phyloP scores from a whole-genome alignment of 2,329 filamentous ascomycete genomes.

The Alternaria consortialis region DNA sequence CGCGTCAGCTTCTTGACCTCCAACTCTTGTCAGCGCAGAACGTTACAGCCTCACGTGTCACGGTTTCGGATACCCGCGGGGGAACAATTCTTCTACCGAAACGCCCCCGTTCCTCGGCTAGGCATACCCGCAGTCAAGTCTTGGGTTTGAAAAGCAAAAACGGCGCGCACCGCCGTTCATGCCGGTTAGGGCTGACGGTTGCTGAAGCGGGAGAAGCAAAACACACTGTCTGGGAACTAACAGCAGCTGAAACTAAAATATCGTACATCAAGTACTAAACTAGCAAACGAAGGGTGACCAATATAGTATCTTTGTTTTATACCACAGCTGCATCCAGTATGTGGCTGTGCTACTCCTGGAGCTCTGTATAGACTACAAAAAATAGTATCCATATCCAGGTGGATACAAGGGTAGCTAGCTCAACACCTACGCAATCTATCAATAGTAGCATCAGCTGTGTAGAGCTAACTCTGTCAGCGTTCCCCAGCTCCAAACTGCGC shows the following conservation, averaged over 20 bases:
- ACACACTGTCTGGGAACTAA: background rate
- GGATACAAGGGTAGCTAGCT: background rate
- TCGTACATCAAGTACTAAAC: background rate
- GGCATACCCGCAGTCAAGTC: background rate
- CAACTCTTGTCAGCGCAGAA: slow-evolving; percentile 6
- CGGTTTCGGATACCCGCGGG: slow-evolving; percentile 11
- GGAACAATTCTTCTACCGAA: slow-evolving; percentile 1
- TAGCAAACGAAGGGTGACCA: background rate
- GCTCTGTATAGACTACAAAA: background rate
- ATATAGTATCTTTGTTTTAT: background rate
- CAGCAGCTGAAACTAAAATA: background rate
- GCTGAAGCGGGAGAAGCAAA: slow-evolving; percentile 2
- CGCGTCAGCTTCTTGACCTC: slow-evolving; percentile 10
- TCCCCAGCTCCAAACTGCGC: background rate
- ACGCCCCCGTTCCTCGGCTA: slow-evolving; percentile 1
- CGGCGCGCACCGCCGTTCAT: background rate
- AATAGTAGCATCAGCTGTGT: background rate
- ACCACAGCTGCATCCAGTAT: too few relatives aligned
- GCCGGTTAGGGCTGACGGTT: background rate
- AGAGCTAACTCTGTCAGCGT: background rate
- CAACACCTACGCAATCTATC: background rate
- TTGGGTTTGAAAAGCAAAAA: slow-evolving; percentile 2
- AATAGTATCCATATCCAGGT: background rate
- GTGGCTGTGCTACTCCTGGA: background rate
- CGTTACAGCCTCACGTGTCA: slow-evolving; percentile 9